Evolutionary conservation across 2,329 filamentous ascomycete genomes (phyloP), one percentile per base, ranked within the genome.

Genomic region (Penicillium janthinellum): DNA sequence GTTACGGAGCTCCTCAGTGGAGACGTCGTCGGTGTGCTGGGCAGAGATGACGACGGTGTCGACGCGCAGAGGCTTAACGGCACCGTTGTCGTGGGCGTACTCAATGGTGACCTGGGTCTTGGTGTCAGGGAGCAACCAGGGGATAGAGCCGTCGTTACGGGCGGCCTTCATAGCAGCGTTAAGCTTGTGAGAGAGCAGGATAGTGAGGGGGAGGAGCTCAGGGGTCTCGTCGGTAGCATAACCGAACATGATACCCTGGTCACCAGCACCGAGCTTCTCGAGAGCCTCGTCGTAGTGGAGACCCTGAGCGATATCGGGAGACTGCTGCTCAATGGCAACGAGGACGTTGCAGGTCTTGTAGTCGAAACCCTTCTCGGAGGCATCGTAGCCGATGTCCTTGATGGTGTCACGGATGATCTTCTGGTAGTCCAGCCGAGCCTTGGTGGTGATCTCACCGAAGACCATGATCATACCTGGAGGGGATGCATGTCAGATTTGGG

Each of bases 221-320:
- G 94, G 93, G 73, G 95, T 98, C 87, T 99, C 95, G 76, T 99
- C 95, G 74, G 95, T 96, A 80, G 95, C 95, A 86, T 99, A 99
- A 74, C 95, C 95, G 82, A 99, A 99, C 95, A 99, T 99, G 86
- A 99, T 97, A 86, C 95, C 95, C 86, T 99, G 95, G 83, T 99
- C 95, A 90, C 95, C 95, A 65, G 95, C 95, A 81, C 95, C 95
- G 68, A 99, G 89, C 83, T 96, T 89, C 88, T 99, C 95, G 52
- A 99, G 90, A 70, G 92, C 92, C 85, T 97, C 87, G 69, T 99
- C 95, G 81, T 96, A 96, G 86, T 98, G 92, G 59, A 99, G 91
- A 86, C 95, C 95, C 84, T 98, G 95, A 71, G 95, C 95, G 76
- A 99, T 99, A 81, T 99, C 95, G 75, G 94, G 91, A 62, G 94